Base-by-base conservation (phyloP, 1,284 basidiomycete genomes). In the Chiua sp. region DNA sequence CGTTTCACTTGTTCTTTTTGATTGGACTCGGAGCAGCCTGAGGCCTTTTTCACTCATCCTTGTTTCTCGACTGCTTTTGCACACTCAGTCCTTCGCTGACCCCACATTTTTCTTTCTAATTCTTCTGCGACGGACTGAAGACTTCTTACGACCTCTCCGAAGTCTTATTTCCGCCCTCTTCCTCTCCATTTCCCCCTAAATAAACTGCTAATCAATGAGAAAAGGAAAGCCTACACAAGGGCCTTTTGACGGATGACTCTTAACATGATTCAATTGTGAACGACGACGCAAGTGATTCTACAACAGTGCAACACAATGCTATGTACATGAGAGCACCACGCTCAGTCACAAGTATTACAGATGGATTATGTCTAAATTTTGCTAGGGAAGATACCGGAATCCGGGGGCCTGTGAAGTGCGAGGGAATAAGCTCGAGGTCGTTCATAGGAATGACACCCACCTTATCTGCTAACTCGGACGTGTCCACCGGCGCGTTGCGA, bases 391-490 rank as follows among this genome's bases (percentile, higher is more conserved):
- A 44, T 74, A 71, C 32, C 71, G 63, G 59, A 71, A 74, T 33
- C 53, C 60, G 12, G 67, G 72, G 3, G 72, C 71, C 72, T 74
- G 35, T 30, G 16, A 26, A 35, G 13, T 2, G 13, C 2, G 6
- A 6, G 8, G 7, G 2, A 15, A 30, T 23, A 13, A 3, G 10
- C 23, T 22, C 42, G 12, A 4, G n/a, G 8, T 12, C 3, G 13
- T 13, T n/a, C 16, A 23, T 20, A 22, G 10, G 20, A 13, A 7
- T 15, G 44, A 68, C 79, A 48, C 56, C 42, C 10, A 88, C 88
- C 77, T 85, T 80, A 67, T 92, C 89, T 6, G 89, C 90, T 18
- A 90, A 72, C 63, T 87, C 83, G 22, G 81, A 79, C 2, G 87
- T 91, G 64, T 92, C 85, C 18, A 92, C 87, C 12, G 76, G 80